A percentile compares a stretch with the other conserved stretches of the same genome.
These are phyloP conservation scores for Pyracantha coccinea DNA, from an alignment of 331 rosid genomes.

Conservation along the genomic window DNA sequence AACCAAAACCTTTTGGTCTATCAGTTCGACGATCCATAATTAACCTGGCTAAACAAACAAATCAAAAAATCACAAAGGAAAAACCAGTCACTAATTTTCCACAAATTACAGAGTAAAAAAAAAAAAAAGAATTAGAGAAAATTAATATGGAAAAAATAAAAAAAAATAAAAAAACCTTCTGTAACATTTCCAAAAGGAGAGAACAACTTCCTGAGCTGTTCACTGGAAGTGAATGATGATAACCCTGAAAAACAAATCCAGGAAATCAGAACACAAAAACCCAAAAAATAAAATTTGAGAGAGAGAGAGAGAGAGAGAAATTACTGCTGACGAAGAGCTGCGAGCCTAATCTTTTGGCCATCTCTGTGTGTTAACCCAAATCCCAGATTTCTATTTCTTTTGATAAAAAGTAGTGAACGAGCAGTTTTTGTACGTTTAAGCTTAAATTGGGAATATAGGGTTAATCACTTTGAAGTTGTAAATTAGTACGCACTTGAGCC, in stretches of 20 bases:
- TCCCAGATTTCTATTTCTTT: not conserved
- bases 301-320: not conserved
- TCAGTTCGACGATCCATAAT: conserved; percentile 38
- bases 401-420: too few species aligned
- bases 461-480: too few species aligned
- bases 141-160: not conserved
- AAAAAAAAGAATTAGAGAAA: not conserved
- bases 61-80: not conserved
- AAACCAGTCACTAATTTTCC: not conserved
- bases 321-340: conserved; percentile 54
- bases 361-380: not conserved
- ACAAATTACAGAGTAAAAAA: not conserved
- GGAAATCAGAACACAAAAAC: not conserved
- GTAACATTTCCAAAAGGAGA: conserved; percentile 54
- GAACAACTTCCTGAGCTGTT: conserved; percentile 39
- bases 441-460: too few species aligned
- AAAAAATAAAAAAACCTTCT: conserved; percentile 25
- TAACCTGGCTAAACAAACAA: conserved; percentile 32
- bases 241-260: conserved; percentile 36
- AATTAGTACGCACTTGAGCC: too few species aligned
- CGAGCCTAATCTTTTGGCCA: conserved; percentile 41
- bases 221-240: conserved; percentile 45
- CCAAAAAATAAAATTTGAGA: not conserved
- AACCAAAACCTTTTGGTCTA: conserved; percentile 88
- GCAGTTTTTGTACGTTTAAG: too few species aligned